Conservation (phyloP, 352 stramenopile species). For the Lagenidium giganteum region DNA sequence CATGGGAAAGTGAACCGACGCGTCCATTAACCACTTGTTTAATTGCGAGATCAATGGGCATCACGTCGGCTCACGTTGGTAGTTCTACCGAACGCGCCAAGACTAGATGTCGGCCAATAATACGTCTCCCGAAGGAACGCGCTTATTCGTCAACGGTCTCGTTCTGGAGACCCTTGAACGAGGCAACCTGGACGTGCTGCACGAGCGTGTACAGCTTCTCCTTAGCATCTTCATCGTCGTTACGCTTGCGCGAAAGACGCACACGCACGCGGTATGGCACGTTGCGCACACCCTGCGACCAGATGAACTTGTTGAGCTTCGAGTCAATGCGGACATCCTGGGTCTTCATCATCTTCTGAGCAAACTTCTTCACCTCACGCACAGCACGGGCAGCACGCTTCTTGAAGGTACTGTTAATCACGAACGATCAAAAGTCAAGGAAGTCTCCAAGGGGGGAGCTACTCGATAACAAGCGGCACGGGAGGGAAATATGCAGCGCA, state of each 20-base stretch:
- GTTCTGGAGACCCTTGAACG: constrained; percentile 97
- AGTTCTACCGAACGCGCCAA: too few species aligned
- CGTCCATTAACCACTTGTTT: too few species aligned
- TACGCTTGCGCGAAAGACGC: constrained; percentile 96
- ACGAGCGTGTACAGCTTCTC: constrained; percentile 99
- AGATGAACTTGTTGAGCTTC: constrained; percentile 98
- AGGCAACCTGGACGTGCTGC: constrained; percentile 94
- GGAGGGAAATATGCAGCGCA: constrained; percentile 27
- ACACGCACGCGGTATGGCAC: constrained; percentile 97
- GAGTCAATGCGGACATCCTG: constrained; percentile 95
- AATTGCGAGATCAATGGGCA: too few species aligned
- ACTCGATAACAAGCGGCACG: constrained; percentile 22
- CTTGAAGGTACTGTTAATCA: constrained; percentile 90
- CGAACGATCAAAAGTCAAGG: constrained; percentile 59
- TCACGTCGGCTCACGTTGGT: too few species aligned
- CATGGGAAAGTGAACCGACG: too few species aligned
- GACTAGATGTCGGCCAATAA: constrained; percentile 15
- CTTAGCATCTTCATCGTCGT: constrained; percentile 98
- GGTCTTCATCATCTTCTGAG: constrained; percentile 96
- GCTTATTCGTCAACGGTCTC: constrained; percentile 93
- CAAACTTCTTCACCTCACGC: constrained; percentile 98
- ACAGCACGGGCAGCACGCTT: constrained; percentile 96
- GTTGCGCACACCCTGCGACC: constrained; percentile 97
- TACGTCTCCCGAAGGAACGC: background rate
- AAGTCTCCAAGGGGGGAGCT: constrained; percentile 87